These are phyloP conservation scores for Lactarius hengduanensis DNA, from an alignment of 768 basidiomycete species.

Conservation along the genomic window DNA sequence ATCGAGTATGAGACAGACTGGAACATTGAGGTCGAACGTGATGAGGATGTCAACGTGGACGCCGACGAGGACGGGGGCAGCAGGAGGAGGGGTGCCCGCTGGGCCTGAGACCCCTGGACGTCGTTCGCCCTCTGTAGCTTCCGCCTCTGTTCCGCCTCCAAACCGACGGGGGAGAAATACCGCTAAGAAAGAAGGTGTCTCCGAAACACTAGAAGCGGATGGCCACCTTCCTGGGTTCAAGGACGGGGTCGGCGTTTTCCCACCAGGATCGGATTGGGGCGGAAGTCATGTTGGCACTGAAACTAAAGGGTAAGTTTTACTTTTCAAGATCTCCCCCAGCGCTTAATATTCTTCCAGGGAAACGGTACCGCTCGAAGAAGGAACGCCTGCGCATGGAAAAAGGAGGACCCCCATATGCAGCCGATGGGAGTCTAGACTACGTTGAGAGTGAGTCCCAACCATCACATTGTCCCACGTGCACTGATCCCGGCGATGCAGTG, in stretches of 20 bases:
- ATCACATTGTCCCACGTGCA: conserved; percentile 17
- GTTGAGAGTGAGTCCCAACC: conserved; percentile 54
- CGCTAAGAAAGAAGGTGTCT: conserved; percentile 38
- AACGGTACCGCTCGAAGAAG: conserved; percentile 78
- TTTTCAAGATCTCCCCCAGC: not conserved
- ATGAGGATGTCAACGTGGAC: conserved; percentile 34
- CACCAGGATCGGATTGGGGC: conserved; percentile 69
- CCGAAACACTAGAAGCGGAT: conserved; percentile 60
- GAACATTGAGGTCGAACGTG: conserved; percentile 73
- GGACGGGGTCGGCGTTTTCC: conserved; percentile 74
- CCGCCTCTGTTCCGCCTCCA: conserved; percentile 24
- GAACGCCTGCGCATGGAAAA: conserved; percentile 76
- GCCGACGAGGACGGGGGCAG: conserved; percentile 46
- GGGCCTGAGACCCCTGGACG: conserved; percentile 33
- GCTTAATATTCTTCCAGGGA: conserved; percentile 44
- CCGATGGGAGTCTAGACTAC: conserved; percentile 83
- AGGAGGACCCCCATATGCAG: conserved; percentile 63
- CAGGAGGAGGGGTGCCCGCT: conserved; percentile 18
- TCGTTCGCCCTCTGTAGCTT: conserved; percentile 33
- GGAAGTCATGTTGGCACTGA: conserved; percentile 67
- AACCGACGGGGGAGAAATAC: conserved; percentile 40
- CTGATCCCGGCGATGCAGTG: conserved; percentile 44
- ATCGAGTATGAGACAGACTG: conserved; percentile 83
- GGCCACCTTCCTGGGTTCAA: conserved; percentile 74
- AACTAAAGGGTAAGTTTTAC: conserved; percentile 59